Percentiles rank a stretch among this genome's conserved stretches.
phyloP scores from a whole-genome alignment of 75 land plant genomes.

The Sequoiadendron giganteum region DNA sequence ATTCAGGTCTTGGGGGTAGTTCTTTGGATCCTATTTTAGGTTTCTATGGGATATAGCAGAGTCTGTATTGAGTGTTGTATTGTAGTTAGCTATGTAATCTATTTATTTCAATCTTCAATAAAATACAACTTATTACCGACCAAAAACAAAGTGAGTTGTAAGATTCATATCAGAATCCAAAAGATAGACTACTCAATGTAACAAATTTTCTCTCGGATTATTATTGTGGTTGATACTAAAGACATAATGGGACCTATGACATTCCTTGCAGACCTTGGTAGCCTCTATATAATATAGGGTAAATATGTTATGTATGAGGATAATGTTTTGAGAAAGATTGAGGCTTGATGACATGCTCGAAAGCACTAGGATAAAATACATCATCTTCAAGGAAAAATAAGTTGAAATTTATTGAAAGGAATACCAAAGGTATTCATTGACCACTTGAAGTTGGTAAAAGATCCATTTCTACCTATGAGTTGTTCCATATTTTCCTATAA shows the following conservation, averaged over 20 bases:
- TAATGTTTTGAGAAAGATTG: slow-evolving; percentile 28
- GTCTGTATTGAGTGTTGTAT: too few relatives aligned
- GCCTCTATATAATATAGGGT: slow-evolving; percentile 52
- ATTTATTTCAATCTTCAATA: too few relatives aligned
- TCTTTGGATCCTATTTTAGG: too few relatives aligned
- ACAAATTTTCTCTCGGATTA: slow-evolving; percentile 55
- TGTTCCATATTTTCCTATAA: too few relatives aligned
- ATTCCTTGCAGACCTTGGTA: too few relatives aligned
- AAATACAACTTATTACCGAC: too few relatives aligned
- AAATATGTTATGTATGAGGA: slow-evolving; percentile 61
- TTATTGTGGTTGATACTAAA: slow-evolving; percentile 49
- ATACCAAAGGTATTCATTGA: neutral
- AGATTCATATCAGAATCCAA: slow-evolving; percentile 45
- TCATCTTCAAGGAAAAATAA: neutral
- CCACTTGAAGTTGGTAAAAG: neutral
- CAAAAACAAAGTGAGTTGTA: too few relatives aligned
- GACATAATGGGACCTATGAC: slow-evolving; percentile 44
- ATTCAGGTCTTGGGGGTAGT: too few relatives aligned
- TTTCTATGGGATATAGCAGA: too few relatives aligned
- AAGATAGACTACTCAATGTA: slow-evolving; percentile 51
- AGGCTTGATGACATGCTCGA: slow-evolving; percentile 46
- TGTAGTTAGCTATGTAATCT: too few relatives aligned
- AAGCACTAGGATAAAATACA: slow-evolving; percentile 45
- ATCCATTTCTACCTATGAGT: neutral
- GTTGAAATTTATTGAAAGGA: neutral